These are phyloP conservation scores for Gossypium schwendimanii DNA, from an alignment of 441 rosid genomes.

Conservation along the genomic window DNA sequence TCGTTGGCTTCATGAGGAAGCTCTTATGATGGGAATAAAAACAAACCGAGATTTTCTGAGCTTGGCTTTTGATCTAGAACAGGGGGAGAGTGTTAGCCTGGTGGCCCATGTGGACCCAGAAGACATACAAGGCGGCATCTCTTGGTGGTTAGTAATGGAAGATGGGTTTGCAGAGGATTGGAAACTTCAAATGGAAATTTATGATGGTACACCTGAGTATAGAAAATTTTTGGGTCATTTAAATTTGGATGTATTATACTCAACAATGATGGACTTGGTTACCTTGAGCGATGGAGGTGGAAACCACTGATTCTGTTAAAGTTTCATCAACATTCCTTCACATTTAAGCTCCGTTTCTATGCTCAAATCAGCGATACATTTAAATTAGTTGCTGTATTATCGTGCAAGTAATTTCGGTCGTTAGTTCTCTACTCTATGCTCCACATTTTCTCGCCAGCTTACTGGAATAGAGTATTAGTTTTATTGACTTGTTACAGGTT, in stretches of 20 bases:
- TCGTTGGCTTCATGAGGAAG: slow-evolving; percentile 88
- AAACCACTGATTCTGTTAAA: slow-evolving; percentile 23
- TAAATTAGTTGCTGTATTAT: neutral
- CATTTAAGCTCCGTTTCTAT: neutral
- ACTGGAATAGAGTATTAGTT: neutral
- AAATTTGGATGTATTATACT: slow-evolving; percentile 55
- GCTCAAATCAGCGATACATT: neutral
- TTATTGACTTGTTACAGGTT: slow-evolving; percentile 1
- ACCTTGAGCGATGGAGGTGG: slow-evolving; percentile 57
- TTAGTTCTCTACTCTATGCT: neutral
- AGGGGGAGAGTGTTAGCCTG: slow-evolving; percentile 72
- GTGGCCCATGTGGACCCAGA: slow-evolving; percentile 81
- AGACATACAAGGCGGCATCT: slow-evolving; percentile 58
- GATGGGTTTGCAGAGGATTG: slow-evolving; percentile 57
- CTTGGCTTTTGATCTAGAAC: slow-evolving; percentile 73
- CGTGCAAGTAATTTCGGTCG: neutral
- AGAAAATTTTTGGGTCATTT: slow-evolving; percentile 68
- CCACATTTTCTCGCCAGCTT: neutral
- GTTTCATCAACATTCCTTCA: neutral
- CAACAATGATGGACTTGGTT: slow-evolving; percentile 70
- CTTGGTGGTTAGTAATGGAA: slow-evolving; percentile 91
- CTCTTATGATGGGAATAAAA: slow-evolving; percentile 71
- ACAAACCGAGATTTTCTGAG: slow-evolving; percentile 63
- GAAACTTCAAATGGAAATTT: slow-evolving; percentile 32
- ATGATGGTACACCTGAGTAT: slow-evolving; percentile 43